phyloP scores from a whole-genome alignment of 2,329 filamentous ascomycete species.

The Hypoxylon sp. region DNA sequence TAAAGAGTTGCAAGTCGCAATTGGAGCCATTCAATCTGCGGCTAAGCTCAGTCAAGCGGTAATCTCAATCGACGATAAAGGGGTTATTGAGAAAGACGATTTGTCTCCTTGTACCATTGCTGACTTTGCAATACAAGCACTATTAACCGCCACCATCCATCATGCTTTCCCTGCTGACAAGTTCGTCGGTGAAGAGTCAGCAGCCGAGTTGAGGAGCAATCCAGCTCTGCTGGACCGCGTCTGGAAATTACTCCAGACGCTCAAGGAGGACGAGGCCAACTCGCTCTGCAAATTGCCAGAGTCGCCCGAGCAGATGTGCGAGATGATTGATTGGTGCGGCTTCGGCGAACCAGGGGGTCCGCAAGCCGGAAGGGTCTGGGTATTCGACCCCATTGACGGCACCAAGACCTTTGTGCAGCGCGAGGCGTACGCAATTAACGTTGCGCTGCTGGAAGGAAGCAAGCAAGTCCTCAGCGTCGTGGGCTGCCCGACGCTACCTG shows the following conservation, averaged over 20 bases:
- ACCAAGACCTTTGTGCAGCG: constrained; percentile 70
- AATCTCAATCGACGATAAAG: constrained; percentile 64
- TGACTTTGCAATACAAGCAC: constrained; percentile 72
- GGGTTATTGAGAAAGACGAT: constrained; percentile 67
- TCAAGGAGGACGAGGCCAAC: constrained; percentile 48
- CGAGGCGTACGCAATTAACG: constrained; percentile 71
- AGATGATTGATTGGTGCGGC: constrained; percentile 68
- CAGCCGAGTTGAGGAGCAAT: constrained; percentile 62
- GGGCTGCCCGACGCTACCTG: constrained; percentile 62
- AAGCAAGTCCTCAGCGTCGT: constrained; percentile 66
- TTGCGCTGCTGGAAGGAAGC: constrained; percentile 66
- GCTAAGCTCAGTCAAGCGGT: constrained; percentile 66
- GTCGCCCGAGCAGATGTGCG: constrained; percentile 63
- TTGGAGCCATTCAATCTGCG: constrained; percentile 57
- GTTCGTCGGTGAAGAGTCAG: constrained; percentile 71
- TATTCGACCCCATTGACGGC: constrained; percentile 74
- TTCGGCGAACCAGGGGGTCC: constrained; percentile 55
- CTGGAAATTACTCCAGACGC: constrained; percentile 60
- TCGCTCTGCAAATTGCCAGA: constrained; percentile 55
- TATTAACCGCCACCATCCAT: constrained; percentile 66
- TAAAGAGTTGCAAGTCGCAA: constrained; percentile 50
- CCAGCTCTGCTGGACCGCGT: constrained; percentile 62
- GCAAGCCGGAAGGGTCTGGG: constrained; percentile 63
- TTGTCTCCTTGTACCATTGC: constrained; percentile 71
- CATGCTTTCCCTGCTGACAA: constrained; percentile 65